Conservation (phyloP, 257 asterid genomes). For the Scutellaria galericulata region DNA sequence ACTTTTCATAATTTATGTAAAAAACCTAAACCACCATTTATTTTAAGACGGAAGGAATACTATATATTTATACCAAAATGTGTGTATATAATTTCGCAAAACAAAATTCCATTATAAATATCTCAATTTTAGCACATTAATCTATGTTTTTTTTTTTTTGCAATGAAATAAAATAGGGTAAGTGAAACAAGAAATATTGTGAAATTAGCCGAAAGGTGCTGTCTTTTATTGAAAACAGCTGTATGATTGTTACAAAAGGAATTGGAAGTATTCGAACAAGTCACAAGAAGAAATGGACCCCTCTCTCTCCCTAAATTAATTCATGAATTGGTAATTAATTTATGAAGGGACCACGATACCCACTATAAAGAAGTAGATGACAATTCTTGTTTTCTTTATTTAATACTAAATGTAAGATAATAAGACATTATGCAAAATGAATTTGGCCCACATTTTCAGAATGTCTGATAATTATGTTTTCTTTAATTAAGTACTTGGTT, state of each 20-base stretch:
- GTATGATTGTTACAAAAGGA: neutral
- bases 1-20: no score
- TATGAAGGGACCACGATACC: conserved; percentile 27
- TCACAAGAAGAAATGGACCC: conserved; percentile 29
- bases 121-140: no score
- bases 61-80: no score
- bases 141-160: neutral
- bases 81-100: no score
- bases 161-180: neutral
- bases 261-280: conserved; percentile 28
- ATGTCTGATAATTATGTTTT: conserved; percentile 4
- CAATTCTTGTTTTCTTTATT: conserved; percentile 2
- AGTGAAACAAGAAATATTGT: neutral
- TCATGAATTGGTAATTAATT: neutral
- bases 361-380: conserved; percentile 19
- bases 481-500: neutral
- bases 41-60: no score
- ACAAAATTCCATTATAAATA: no score
- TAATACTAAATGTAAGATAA: neutral
- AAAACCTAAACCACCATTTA: no score
- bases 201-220: conserved; percentile 9
- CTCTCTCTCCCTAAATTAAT: neutral
- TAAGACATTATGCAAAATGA: neutral
- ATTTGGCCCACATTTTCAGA: conserved; percentile 29
- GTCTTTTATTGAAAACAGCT: conserved; percentile 18